Conservation (phyloP, 305 asterid species). For the Caryopteris hybrid region DNA sequence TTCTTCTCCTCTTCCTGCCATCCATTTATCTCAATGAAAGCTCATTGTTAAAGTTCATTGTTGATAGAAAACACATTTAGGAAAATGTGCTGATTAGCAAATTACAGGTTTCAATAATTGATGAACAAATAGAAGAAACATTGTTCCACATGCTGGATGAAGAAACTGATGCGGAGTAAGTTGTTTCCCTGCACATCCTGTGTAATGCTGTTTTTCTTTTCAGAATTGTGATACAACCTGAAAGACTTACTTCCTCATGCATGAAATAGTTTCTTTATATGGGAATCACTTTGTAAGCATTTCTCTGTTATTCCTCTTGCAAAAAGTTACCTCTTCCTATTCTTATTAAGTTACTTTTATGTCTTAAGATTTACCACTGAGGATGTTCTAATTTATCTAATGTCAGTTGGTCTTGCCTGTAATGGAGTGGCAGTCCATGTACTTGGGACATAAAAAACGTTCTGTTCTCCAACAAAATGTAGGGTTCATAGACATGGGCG, state of each 20-base stretch:
- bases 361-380: neutral
- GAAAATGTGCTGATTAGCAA: constrained; percentile 15
- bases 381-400: constrained; percentile 10
- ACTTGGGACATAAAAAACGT: neutral
- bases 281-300: neutral
- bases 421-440: neutral
- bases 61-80: neutral
- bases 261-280: neutral
- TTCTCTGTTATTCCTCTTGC: neutral
- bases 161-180: constrained; percentile 96
- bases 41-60: neutral
- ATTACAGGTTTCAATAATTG: constrained; percentile 73
- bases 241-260: constrained; percentile 12
- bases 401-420: constrained; percentile 5
- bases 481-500: neutral
- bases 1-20: neutral
- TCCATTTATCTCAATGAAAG: constrained; percentile 7
- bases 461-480: neutral
- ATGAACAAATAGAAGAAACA: constrained; percentile 84
- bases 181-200: constrained; percentile 19
- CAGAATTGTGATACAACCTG: constrained; percentile 3
- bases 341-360: neutral
- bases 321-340: neutral
- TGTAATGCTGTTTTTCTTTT: constrained; percentile 13
- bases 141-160: constrained; percentile 98